Evolutionary conservation across 2,329 filamentous ascomycete species (phyloP).

Genomic region (Myrmaecium sp.): DNA sequence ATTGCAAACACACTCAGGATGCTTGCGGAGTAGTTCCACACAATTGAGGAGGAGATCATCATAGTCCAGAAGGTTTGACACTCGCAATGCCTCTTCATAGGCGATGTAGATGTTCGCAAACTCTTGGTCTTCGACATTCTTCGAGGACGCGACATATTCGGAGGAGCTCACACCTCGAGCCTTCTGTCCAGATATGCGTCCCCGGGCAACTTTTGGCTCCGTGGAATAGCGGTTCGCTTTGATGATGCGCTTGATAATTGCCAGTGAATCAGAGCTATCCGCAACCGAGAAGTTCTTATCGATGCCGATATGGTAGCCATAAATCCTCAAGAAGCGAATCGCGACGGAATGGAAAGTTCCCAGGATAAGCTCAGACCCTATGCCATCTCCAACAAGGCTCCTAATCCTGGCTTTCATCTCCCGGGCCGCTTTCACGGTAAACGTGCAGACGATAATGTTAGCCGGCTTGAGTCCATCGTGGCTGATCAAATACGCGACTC

Average conservation of each 20-base stretch:
- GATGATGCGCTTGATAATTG: slow-evolving; percentile 67
- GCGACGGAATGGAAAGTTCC: slow-evolving; percentile 94
- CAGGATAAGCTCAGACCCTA: slow-evolving; percentile 61
- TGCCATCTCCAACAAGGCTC: slow-evolving; percentile 58
- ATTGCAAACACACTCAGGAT: slow-evolving; percentile 72
- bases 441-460: slow-evolving; percentile 89
- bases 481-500: slow-evolving; percentile 75
- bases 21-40: slow-evolving; percentile 54
- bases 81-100: slow-evolving; percentile 60
- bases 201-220: slow-evolving; percentile 53
- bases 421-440: slow-evolving; percentile 83
- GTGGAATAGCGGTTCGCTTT: slow-evolving; percentile 53
- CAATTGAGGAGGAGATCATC: slow-evolving; percentile 81
- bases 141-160: slow-evolving; percentile 23
- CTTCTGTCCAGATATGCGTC: slow-evolving; percentile 54
- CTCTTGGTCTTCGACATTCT: slow-evolving; percentile 40
- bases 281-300: slow-evolving; percentile 78
- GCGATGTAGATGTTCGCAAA: slow-evolving; percentile 52
- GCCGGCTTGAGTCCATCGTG: slow-evolving; percentile 56
- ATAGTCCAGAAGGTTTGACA: slow-evolving; percentile 78
- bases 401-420: slow-evolving; percentile 88
- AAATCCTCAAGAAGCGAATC: slow-evolving; percentile 64
- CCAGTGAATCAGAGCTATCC: slow-evolving; percentile 62
- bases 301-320: slow-evolving; percentile 72
- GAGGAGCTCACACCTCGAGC: slow-evolving; percentile 35